A percentile compares a stretch with the other conserved stretches of the same genome.
These are phyloP conservation scores for Ogataea nonfermentans DNA, from an alignment of 805 yeast genomes.

Conservation along the genomic window DNA sequence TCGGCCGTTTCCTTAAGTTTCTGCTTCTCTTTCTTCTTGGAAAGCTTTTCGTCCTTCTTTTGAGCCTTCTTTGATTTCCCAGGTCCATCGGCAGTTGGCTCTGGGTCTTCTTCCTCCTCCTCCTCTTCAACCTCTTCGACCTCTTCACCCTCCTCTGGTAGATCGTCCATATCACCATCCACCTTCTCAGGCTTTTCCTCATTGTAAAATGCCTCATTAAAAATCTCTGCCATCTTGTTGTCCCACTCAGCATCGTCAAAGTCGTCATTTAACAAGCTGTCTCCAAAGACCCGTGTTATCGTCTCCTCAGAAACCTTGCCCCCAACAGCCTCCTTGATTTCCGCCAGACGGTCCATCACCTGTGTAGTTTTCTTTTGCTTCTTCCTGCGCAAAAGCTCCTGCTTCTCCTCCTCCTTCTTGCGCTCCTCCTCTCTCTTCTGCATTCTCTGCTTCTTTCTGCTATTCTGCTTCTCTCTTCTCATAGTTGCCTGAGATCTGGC, in stretches of 20 bases:
- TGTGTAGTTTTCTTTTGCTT: slow-evolving; percentile 74
- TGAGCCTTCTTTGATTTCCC: slow-evolving; percentile 51
- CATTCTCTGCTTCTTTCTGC: slow-evolving; percentile 82
- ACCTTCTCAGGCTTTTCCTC: slow-evolving; percentile 67
- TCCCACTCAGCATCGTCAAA: slow-evolving; percentile 94
- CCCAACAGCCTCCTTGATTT: slow-evolving; percentile 68
- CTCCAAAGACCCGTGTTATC: slow-evolving; percentile 66
- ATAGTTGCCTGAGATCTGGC: slow-evolving; percentile 93
- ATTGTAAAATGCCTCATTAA: slow-evolving; percentile 80
- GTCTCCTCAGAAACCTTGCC: slow-evolving; percentile 57
- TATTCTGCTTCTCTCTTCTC: slow-evolving; percentile 71
- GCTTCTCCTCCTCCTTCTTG: slow-evolving; percentile 51
- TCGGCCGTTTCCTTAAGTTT: slow-evolving; percentile 67
- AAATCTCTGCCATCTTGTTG: slow-evolving; percentile 73
- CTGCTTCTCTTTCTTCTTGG: slow-evolving; percentile 60
- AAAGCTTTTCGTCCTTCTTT: slow-evolving; percentile 50
- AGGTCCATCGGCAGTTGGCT: slow-evolving; percentile 25
- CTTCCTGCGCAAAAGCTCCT: slow-evolving; percentile 64
- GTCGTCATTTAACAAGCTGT: slow-evolving; percentile 77
- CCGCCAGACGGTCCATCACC: slow-evolving; percentile 66
- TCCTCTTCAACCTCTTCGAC: slow-evolving; percentile 31
- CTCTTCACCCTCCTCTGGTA: slow-evolving; percentile 25
- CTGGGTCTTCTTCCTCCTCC: slow-evolving; percentile 32
- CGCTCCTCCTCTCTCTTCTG: slow-evolving; percentile 54
- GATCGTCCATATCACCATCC: slow-evolving; percentile 52